These are phyloP conservation scores for Rosa persica DNA, from an alignment of 306 rosid species.

Conservation along the genomic window DNA sequence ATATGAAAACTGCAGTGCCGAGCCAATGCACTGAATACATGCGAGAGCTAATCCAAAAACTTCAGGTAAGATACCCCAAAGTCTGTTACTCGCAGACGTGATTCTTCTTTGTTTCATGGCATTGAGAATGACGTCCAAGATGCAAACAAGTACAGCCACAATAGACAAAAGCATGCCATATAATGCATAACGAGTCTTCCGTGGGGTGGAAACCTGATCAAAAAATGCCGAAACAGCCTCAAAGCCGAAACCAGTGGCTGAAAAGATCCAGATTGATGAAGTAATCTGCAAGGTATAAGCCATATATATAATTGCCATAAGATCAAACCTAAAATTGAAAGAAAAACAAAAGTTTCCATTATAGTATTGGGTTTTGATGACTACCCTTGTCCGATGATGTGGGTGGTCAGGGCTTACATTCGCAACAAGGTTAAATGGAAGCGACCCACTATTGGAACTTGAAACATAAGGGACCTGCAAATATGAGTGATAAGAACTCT, in stretches of 20 bases:
- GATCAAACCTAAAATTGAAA: background rate
- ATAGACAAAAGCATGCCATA: background rate
- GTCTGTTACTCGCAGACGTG: background rate
- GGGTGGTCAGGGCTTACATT: background rate
- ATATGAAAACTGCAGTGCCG: slow-evolving; percentile 1
- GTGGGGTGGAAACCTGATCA: slow-evolving; percentile 6
- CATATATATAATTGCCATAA: background rate
- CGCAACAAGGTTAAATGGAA: background rate
- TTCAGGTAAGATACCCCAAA: background rate
- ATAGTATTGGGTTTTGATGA: background rate
- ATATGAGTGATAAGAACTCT: background rate
- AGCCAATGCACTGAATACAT: background rate
- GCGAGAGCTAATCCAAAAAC: slow-evolving; percentile 8
- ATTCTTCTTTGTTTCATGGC: no score
- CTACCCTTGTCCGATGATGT: background rate
- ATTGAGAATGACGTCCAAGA: background rate
- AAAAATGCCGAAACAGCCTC: background rate
- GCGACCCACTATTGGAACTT: background rate
- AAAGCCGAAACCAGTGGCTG: background rate
- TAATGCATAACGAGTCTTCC: background rate
- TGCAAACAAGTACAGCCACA: background rate
- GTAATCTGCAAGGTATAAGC: background rate
- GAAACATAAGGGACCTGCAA: background rate
- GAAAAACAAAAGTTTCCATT: background rate
- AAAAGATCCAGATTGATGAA: background rate